Evolutionary conservation across 176 grass and related monocot species (phyloP).

Genomic region (Triticum urartu): DNA sequence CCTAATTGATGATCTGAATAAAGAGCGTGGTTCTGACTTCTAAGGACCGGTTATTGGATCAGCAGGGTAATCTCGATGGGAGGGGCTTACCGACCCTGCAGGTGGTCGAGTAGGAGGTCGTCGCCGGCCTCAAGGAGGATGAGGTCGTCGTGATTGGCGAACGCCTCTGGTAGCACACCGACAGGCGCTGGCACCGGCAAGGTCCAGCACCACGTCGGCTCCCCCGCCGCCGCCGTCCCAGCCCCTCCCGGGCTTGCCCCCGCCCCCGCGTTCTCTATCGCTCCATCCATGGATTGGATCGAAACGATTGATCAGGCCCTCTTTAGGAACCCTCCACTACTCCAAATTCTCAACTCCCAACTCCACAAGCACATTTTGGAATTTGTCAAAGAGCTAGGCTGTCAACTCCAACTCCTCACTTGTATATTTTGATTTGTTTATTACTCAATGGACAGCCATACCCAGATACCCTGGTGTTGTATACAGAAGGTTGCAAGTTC

Average conservation of each 20-base stretch:
- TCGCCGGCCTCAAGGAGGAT: not conserved
- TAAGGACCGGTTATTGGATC: not conserved
- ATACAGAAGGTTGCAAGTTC: no score
- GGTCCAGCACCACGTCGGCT: slow-evolving; percentile 53
- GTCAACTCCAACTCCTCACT: no score
- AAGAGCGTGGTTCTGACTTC: not conserved
- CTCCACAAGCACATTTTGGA: no score
- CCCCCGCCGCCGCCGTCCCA: slow-evolving; percentile 45
- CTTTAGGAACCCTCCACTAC: no score
- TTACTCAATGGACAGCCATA: no score
- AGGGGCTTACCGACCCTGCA: slow-evolving; percentile 54
- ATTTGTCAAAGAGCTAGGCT: no score
- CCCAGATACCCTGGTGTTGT: no score
- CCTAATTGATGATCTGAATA: not conserved
- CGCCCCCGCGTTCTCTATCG: not conserved
- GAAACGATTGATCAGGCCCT: not conserved
- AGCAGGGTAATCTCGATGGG: not conserved
- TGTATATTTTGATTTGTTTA: no score
- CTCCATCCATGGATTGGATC: slow-evolving; percentile 29
- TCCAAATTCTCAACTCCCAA: no score
- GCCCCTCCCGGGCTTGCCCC: not conserved
- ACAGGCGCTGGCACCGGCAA: slow-evolving; percentile 33
- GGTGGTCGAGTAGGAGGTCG: slow-evolving; percentile 60
- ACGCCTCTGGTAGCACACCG: slow-evolving; percentile 18
- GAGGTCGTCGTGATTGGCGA: no score